Evolutionary conservation across 805 yeast genomes (phyloP).

Genomic region (Nakazawaea peltata): DNA sequence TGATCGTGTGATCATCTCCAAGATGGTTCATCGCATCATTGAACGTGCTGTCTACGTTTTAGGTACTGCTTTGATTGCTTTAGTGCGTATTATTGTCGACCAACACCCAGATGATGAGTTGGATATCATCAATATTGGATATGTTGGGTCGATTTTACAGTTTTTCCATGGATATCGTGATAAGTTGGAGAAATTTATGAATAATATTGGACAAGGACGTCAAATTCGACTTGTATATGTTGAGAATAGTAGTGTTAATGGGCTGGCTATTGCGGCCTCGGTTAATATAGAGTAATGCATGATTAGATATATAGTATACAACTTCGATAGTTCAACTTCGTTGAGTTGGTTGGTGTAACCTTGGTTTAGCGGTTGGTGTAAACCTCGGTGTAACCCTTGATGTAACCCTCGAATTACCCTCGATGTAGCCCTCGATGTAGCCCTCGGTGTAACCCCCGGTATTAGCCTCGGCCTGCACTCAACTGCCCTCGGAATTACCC

Average conservation of each 20-base stretch:
- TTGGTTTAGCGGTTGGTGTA: no score
- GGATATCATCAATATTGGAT: conserved; percentile 29
- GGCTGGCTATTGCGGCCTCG: conserved; percentile 47
- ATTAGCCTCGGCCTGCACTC: no score
- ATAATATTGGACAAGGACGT: conserved; percentile 12
- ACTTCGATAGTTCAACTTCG: no score
- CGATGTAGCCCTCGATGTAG: background rate
- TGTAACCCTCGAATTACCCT: background rate
- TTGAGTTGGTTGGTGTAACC: no score
- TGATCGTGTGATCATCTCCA: conserved; percentile 9
- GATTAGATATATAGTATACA: no score
- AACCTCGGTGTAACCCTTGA: no score
- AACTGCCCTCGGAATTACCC: no score
- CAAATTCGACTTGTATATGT: conserved; percentile 30
- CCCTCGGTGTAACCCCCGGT: no score
- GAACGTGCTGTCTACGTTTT: conserved; percentile 36
- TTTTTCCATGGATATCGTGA: conserved; percentile 31
- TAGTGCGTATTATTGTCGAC: conserved; percentile 21
- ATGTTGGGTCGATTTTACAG: conserved; percentile 44
- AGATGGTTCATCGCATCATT: conserved; percentile 28
- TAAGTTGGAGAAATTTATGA: conserved; percentile 19
- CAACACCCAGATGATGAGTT: conserved; percentile 6
- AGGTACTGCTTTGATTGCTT: conserved; percentile 32
- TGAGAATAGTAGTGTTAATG: conserved; percentile 40
- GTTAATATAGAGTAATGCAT: no score